Evolutionary conservation across 345 rosid genomes (phyloP).

Genomic region (Brassica cretica): DNA sequence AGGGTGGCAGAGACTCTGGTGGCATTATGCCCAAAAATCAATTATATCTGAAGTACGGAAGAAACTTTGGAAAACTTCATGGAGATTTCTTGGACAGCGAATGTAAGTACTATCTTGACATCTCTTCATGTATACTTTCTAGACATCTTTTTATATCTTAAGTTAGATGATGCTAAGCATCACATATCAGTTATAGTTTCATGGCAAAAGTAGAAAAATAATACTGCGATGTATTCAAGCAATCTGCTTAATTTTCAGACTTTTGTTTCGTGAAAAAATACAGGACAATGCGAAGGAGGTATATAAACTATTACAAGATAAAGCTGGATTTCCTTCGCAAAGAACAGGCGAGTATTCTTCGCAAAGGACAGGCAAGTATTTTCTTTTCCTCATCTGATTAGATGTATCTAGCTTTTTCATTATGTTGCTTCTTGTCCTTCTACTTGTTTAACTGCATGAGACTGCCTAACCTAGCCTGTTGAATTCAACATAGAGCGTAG

Average conservation of each 20-base stretch:
- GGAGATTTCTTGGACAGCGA: constrained; percentile 79
- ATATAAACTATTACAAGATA: constrained; percentile 70
- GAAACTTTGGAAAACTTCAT: constrained; percentile 77
- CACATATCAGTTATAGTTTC: constrained; percentile 1
- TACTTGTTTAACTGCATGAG: constrained; percentile 14
- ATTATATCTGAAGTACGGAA: constrained; percentile 67
- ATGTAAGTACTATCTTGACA: constrained; percentile 51
- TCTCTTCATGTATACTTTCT: constrained; percentile 26
- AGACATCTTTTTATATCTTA: not conserved
- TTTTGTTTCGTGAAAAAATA: constrained; percentile 17
- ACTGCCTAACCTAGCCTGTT: constrained; percentile 12
- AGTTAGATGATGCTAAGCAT: constrained; percentile 11
- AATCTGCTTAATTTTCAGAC: constrained; percentile 17
- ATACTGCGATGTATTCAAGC: not conserved
- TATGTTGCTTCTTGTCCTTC: constrained; percentile 9
- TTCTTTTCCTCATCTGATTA: constrained; percentile 1
- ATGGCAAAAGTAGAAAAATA: constrained; percentile 7
- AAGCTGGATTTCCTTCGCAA: constrained; percentile 69
- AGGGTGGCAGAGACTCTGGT: constrained; percentile 85
- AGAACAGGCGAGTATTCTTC: constrained; percentile 70
- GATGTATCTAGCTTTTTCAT: constrained; percentile 3
- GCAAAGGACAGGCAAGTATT: constrained; percentile 61
- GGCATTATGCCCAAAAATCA: constrained; percentile 87
- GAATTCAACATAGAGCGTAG: constrained; percentile 17
- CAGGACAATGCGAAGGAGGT: constrained; percentile 74